Percentiles rank a stretch among this genome's conserved stretches.
phyloP scores from a whole-genome alignment of 2,329 filamentous ascomycete species.

The Clarireedia paspali region DNA sequence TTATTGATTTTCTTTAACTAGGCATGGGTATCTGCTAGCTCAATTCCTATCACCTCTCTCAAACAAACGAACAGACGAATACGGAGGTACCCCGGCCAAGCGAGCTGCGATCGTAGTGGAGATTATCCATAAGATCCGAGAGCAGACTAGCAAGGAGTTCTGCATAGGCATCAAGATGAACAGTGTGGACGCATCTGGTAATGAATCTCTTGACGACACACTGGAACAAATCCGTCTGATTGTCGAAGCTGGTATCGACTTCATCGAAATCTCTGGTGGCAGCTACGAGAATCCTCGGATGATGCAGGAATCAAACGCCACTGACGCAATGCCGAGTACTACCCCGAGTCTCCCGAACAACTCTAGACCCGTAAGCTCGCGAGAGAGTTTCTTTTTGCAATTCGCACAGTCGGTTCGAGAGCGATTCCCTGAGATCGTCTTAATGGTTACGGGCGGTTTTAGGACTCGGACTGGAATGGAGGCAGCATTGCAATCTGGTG shows the following conservation, averaged over 20 bases:
- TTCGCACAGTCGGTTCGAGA: conserved; percentile 48
- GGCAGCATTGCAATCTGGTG: conserved; percentile 37
- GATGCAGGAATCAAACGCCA: conserved; percentile 13
- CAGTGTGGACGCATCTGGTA: conserved; percentile 41
- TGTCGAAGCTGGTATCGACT: conserved; percentile 47
- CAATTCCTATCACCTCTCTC: conserved; percentile 59
- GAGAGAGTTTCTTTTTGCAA: conserved; percentile 63
- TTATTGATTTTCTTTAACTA: neutral
- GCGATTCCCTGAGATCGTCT: conserved; percentile 35
- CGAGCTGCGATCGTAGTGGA: conserved; percentile 60
- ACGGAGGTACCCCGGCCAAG: conserved; percentile 65
- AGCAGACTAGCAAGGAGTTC: conserved; percentile 29
- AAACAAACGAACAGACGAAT: conserved; percentile 60
- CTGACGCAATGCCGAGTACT: no score
- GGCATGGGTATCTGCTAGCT: conserved; percentile 66
- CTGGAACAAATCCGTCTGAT: conserved; percentile 51
- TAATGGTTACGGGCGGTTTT: conserved; percentile 59
- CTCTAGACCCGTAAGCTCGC: conserved; percentile 38
- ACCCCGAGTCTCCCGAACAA: conserved; percentile 15
- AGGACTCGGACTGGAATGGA: conserved; percentile 44
- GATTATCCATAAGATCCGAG: conserved; percentile 52
- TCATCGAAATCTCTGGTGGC: conserved; percentile 60
- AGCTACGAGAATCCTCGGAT: conserved; percentile 43
- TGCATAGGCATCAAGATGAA: conserved; percentile 49
- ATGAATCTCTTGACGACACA: conserved; percentile 40